Evolutionary conservation across 108 stramenopile genomes (phyloP).

Genomic region (Pseudonitzschia delicatissima): DNA sequence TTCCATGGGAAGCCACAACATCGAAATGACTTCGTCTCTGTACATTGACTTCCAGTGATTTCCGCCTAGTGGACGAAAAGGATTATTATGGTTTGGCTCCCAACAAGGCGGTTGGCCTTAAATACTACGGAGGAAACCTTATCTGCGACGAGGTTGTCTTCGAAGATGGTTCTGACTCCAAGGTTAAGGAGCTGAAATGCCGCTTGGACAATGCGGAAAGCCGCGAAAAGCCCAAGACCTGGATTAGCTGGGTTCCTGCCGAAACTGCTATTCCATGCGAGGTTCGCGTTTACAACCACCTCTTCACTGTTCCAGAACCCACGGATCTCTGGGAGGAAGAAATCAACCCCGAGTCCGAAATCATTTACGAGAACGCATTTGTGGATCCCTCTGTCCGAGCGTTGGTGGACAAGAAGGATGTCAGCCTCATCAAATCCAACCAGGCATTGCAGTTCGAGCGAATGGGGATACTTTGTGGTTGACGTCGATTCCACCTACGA

Average conservation of each 20-base stretch:
- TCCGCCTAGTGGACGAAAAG: conserved; percentile 72
- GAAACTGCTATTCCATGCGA: conserved; percentile 59
- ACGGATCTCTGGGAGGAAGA: conserved; percentile 90
- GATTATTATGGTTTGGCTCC: conserved; percentile 93
- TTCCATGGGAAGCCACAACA: conserved; percentile 71
- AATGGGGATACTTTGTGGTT: conserved; percentile 96
- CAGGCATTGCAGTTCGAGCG: conserved; percentile 92
- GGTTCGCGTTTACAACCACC: conserved; percentile 90
- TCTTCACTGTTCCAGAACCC: conserved; percentile 88
- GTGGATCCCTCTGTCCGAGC: conserved; percentile 73
- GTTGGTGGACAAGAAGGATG: conserved; percentile 44
- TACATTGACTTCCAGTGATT: conserved; percentile 93
- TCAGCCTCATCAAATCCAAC: conserved; percentile 74
- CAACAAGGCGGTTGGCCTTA: conserved; percentile 90
- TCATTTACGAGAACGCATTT: conserved; percentile 67
- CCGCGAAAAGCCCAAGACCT: conserved; percentile 74
- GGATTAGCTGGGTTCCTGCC: conserved; percentile 79
- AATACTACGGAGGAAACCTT: conserved; percentile 85
- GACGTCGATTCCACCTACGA: conserved; percentile 88
- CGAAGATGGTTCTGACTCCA: conserved; percentile 5
- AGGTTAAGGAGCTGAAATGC: conserved; percentile 53
- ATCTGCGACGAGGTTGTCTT: conserved; percentile 62
- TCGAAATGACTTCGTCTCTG: conserved; percentile 74
- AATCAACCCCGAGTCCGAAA: conserved; percentile 84
- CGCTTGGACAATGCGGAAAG: conserved; percentile 60